Percentiles rank a stretch among this genome's conserved stretches.
phyloP scores from a whole-genome alignment of 306 rosid species.

The Geum urbanum region DNA sequence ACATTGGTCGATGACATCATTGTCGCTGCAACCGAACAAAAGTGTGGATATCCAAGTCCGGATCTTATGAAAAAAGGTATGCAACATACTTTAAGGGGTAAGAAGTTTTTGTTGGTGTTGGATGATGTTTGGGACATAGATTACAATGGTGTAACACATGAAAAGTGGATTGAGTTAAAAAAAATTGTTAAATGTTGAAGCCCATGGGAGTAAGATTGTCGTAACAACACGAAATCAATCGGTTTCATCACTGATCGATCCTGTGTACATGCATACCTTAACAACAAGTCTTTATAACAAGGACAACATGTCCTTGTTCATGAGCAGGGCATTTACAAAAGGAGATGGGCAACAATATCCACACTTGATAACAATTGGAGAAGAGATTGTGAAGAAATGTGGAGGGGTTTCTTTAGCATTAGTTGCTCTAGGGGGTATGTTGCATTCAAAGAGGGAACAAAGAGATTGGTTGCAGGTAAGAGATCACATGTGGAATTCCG shows the following conservation, averaged over 20 bases:
- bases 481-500: conserved; percentile 13
- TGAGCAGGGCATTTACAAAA: not conserved
- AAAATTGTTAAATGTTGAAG: conserved; percentile 3
- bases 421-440: not conserved
- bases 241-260: not conserved
- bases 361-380: not conserved
- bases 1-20: not conserved
- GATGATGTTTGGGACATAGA: no score
- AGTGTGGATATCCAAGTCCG: not conserved
- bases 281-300: not conserved
- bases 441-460: not conserved
- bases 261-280: not conserved
- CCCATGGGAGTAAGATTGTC: conserved; percentile 9
- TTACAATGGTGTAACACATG: no score
- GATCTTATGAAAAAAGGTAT: not conserved
- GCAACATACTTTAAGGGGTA: not conserved
- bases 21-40: not conserved
- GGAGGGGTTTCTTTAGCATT: conserved; percentile 18
- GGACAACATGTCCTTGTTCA: conserved; percentile 12
- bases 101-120: conserved; percentile 4
- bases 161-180: not conserved
- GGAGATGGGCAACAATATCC: not conserved
- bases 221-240: not conserved
- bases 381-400: conserved; percentile 19
- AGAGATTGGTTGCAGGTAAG: not conserved